These are phyloP conservation scores for Talaromyces sp. DNA, from an alignment of 2,329 filamentous ascomycete species.

Conservation along the genomic window DNA sequence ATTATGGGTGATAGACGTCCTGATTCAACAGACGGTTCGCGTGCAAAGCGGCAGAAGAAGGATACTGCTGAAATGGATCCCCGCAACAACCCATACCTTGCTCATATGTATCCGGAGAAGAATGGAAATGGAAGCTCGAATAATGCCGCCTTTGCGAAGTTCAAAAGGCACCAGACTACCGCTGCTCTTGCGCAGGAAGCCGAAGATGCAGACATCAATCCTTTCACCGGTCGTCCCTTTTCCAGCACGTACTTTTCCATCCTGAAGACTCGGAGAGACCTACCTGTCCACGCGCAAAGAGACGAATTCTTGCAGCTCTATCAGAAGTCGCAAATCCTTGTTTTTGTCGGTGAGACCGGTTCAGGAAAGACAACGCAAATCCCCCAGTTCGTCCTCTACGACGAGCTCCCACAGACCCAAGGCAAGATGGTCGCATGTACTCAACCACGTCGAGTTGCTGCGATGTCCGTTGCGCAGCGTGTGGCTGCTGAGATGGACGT, in stretches of 20 bases:
- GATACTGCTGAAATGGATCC: slow-evolving; percentile 47
- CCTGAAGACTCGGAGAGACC: slow-evolving; percentile 71
- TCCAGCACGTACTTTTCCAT: slow-evolving; percentile 87
- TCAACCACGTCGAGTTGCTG: slow-evolving; percentile 93
- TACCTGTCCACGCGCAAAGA: slow-evolving; percentile 88
- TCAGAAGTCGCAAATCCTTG: slow-evolving; percentile 89
- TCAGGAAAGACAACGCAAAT: slow-evolving; percentile 99
- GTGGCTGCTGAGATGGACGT: slow-evolving; percentile 97
- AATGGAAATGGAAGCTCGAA: slow-evolving; percentile 25
- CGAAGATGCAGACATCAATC: slow-evolving; percentile 77
- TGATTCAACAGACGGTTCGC: slow-evolving; percentile 45
- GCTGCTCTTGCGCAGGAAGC: slow-evolving; percentile 65
- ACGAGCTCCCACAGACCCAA: slow-evolving; percentile 82
- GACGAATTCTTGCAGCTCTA: slow-evolving; percentile 92
- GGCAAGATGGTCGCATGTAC: slow-evolving; percentile 94
- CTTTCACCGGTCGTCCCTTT: slow-evolving; percentile 74
- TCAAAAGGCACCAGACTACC: slow-evolving; percentile 77
- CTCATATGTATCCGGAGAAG: slow-evolving; percentile 70
- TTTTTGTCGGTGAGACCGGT: slow-evolving; percentile 98
- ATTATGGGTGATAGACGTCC: slow-evolving; percentile 55
- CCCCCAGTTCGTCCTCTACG: slow-evolving; percentile 94
- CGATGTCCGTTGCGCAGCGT: slow-evolving; percentile 98
- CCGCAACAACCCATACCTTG: slow-evolving; percentile 77
- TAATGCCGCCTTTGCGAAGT: slow-evolving; percentile 54
- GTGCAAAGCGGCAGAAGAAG: slow-evolving; percentile 54